Percentiles rank a stretch among this genome's conserved stretches.
Evolutionary conservation across 352 stramenopile species (phyloP).

Genomic region (Peronospora belbahrii): DNA sequence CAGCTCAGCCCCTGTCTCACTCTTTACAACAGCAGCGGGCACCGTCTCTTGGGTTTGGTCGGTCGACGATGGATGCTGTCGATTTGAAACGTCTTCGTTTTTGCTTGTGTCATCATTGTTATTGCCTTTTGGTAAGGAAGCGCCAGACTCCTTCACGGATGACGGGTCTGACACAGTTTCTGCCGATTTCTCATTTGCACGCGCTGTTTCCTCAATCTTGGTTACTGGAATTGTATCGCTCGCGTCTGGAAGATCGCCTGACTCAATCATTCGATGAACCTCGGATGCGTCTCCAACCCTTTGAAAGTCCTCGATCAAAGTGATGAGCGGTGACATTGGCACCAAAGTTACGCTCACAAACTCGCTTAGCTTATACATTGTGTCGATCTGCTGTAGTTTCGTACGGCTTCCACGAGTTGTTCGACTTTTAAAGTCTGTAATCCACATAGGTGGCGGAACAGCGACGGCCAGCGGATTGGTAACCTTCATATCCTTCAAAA

Average conservation of each 20-base stretch:
- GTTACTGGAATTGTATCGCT: background rate
- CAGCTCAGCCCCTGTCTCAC: slow-evolving; percentile 1
- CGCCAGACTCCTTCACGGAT: background rate
- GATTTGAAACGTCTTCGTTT: background rate
- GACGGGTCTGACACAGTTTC: background rate
- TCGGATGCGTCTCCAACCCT: slow-evolving; percentile 19
- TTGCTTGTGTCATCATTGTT: slow-evolving; percentile 4
- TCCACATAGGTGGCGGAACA: slow-evolving; percentile 25
- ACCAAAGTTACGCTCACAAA: slow-evolving; percentile 37
- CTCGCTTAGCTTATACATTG: slow-evolving; percentile 40
- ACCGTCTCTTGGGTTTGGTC: background rate
- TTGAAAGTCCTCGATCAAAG: slow-evolving; percentile 40
- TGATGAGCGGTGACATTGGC: slow-evolving; percentile 24
- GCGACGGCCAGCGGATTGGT: slow-evolving; percentile 21
- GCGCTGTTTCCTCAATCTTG: background rate
- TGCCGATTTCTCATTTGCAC: slow-evolving; percentile 1
- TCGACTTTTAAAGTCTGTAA: slow-evolving; percentile 23
- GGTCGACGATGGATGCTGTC: background rate
- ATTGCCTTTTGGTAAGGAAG: background rate
- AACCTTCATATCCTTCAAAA: slow-evolving; percentile 44
- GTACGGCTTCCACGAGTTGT: slow-evolving; percentile 32
- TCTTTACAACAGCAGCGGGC: background rate
- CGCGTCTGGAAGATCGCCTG: slow-evolving; percentile 20
- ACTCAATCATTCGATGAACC: slow-evolving; percentile 33
- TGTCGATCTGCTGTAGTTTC: slow-evolving; percentile 67